These are phyloP conservation scores for Holtermanniella nyarrowii DNA, from an alignment of 768 basidiomycete genomes.

Conservation along the genomic window DNA sequence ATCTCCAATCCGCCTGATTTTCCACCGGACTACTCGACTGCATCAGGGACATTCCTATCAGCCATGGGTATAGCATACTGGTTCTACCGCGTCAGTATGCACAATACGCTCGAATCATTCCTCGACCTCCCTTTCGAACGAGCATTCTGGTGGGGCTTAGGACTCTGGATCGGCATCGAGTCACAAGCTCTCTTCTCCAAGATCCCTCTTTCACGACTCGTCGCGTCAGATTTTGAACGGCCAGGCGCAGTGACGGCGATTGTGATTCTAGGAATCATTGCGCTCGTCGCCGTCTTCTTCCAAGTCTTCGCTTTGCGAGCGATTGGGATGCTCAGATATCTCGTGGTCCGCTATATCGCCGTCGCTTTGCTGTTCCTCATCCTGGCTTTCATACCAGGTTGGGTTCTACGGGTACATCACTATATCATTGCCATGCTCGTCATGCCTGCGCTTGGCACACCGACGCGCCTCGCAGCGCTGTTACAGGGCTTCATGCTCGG, in stretches of 20 bases:
- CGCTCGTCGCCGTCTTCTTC: constrained; percentile 14
- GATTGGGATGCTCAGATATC: constrained; percentile 20
- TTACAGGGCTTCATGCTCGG: constrained; percentile 26
- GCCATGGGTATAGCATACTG: constrained; percentile 23
- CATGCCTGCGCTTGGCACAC: constrained; percentile 24
- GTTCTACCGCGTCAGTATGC: constrained; percentile 23
- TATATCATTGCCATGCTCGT: constrained; percentile 22
- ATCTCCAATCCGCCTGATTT: constrained; percentile 17
- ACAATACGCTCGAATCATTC: constrained; percentile 15
- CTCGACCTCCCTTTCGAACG: constrained; percentile 20
- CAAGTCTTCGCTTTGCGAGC: constrained; percentile 23
- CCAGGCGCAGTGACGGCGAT: constrained; percentile 15
- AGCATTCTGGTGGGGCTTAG: constrained; percentile 27
- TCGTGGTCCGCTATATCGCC: constrained; percentile 23
- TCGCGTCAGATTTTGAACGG: constrained; percentile 17
- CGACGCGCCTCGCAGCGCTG: constrained; percentile 23
- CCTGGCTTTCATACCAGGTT: constrained; percentile 22
- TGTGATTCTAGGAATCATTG: constrained; percentile 13
- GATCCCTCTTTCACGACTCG: constrained; percentile 23
- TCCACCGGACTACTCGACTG: constrained; percentile 21
- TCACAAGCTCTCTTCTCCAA: constrained; percentile 21
- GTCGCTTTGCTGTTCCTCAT: constrained; percentile 21
- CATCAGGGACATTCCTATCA: constrained; percentile 14
- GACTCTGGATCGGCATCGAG: constrained; percentile 33
- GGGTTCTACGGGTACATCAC: constrained; percentile 25